phyloP scores from a whole-genome alignment of 768 basidiomycete genomes.

The Dentipellis sp. region DNA sequence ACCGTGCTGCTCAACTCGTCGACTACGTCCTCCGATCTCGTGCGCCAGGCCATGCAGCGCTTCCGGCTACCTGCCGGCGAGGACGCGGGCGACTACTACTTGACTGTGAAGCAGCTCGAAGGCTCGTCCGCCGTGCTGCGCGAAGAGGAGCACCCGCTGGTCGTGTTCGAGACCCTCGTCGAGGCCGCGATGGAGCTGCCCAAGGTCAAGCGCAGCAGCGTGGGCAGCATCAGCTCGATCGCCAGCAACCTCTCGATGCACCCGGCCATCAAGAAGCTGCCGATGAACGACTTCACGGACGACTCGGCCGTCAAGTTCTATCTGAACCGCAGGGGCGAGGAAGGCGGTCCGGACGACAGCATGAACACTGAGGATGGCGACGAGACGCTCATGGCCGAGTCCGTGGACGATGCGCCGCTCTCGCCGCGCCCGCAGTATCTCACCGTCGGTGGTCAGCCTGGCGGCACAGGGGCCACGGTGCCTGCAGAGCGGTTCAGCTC shows the following conservation, averaged over 20 bases:
- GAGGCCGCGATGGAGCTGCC: slow-evolving; percentile 74
- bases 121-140: slow-evolving; percentile 72
- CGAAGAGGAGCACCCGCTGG: slow-evolving; percentile 73
- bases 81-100: slow-evolving; percentile 60
- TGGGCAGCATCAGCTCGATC: slow-evolving; percentile 92
- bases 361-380: slow-evolving; percentile 32
- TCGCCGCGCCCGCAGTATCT: slow-evolving; percentile 34
- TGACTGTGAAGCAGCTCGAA: slow-evolving; percentile 90
- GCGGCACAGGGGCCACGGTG: slow-evolving; percentile 30
- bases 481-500: slow-evolving; percentile 70
- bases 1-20: slow-evolving; percentile 87
- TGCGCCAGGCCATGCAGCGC: slow-evolving; percentile 89
- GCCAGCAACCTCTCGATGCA: slow-evolving; percentile 89
- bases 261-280: slow-evolving; percentile 87
- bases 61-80: slow-evolving; percentile 71
- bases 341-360: slow-evolving; percentile 29
- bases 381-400: slow-evolving; percentile 29
- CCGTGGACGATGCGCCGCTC: slow-evolving; percentile 20
- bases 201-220: slow-evolving; percentile 86
- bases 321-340: slow-evolving; percentile 52
- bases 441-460: slow-evolving; percentile 21
- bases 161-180: slow-evolving; percentile 79
- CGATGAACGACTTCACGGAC: slow-evolving; percentile 97
- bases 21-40: slow-evolving; percentile 76
- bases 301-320: slow-evolving; percentile 97